Conservation (phyloP, 2,329 filamentous ascomycete genomes). For the Orbilia oligospora region DNA sequence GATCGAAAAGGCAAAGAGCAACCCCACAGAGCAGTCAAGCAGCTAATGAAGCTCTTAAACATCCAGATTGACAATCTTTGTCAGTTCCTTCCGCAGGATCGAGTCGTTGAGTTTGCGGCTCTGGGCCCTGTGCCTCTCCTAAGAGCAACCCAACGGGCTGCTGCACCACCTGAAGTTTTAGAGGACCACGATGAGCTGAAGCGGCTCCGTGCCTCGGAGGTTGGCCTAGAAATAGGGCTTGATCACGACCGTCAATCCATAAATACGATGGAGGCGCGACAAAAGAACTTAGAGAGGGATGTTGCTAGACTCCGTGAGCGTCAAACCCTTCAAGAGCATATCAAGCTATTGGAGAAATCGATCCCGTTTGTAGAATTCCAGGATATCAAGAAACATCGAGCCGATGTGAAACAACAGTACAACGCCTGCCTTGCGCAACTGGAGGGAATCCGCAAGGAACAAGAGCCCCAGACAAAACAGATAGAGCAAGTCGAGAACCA, state of each 20-base stretch:
- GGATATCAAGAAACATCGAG: conserved; percentile 70
- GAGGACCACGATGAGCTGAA: conserved; percentile 83
- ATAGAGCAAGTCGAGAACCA: conserved; percentile 78
- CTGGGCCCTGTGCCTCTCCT: conserved; percentile 86
- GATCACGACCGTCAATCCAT: conserved; percentile 65
- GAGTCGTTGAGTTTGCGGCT: conserved; percentile 92
- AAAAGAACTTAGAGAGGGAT: conserved; percentile 81
- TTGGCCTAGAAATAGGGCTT: conserved; percentile 74
- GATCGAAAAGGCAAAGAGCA: conserved; percentile 38
- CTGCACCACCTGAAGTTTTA: conserved; percentile 84
- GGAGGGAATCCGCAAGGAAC: conserved; percentile 73
- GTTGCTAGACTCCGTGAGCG: conserved; percentile 86
- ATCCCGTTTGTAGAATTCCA: conserved; percentile 78
- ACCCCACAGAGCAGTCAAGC: conserved; percentile 55
- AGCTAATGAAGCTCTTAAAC: conserved; percentile 78
- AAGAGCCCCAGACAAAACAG: conserved; percentile 77
- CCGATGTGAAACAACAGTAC: conserved; percentile 72
- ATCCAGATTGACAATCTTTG: conserved; percentile 99
- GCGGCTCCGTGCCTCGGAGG: conserved; percentile 78
- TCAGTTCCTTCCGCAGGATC: conserved; percentile 95
- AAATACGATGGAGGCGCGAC: conserved; percentile 75
- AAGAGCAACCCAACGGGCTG: conserved; percentile 87
- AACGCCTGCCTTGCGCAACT: conserved; percentile 74
- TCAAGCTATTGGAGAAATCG: conserved; percentile 76
- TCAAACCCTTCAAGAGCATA: conserved; percentile 75